Evolutionary conservation across 2,329 filamentous ascomycete genomes (phyloP).

Genomic region (Clarireedia hainanense): DNA sequence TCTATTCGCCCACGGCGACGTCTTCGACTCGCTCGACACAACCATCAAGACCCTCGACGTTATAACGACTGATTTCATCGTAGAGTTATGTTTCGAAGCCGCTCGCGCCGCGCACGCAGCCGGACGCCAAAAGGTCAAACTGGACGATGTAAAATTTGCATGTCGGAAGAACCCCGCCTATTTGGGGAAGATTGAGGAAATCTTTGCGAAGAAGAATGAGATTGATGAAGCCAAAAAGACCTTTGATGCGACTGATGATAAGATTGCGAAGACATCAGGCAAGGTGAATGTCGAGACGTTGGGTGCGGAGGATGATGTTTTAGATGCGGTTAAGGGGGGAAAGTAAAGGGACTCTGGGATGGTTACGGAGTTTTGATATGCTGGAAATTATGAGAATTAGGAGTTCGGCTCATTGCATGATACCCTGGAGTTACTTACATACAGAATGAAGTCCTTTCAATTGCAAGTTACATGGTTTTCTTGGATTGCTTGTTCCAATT

Average conservation of each 20-base stretch:
- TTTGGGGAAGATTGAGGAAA: constrained; percentile 81
- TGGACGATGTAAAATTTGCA: constrained; percentile 95
- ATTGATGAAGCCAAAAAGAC: constrained; percentile 77
- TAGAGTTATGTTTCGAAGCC: constrained; percentile 85
- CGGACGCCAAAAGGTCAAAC: constrained; percentile 92
- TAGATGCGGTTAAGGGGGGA: constrained; percentile 29
- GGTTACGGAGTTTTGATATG: too few relatives aligned
- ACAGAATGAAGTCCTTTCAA: too few relatives aligned
- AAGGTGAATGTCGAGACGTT: constrained; percentile 41
- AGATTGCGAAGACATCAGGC: constrained; percentile 45
- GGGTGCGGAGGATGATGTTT: constrained; percentile 45
- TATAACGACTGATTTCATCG: constrained; percentile 93
- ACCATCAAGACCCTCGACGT: constrained; percentile 87
- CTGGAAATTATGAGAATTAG: too few relatives aligned
- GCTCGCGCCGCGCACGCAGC: constrained; percentile 78
- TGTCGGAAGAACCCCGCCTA: constrained; percentile 78
- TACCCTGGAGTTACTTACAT: too few relatives aligned
- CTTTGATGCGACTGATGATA: constrained; percentile 60
- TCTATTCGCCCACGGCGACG: constrained; percentile 75
- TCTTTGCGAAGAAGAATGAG: constrained; percentile 80
- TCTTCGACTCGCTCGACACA: constrained; percentile 67
- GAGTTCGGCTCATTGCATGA: too few relatives aligned
- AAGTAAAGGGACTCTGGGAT: constrained; percentile 11
- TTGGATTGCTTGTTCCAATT: too few relatives aligned
- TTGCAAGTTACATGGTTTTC: too few relatives aligned